These are phyloP conservation scores for Thoreauomyces humboldtii DNA, from an alignment of 192 early-diverging fungal species.

Conservation along the genomic window DNA sequence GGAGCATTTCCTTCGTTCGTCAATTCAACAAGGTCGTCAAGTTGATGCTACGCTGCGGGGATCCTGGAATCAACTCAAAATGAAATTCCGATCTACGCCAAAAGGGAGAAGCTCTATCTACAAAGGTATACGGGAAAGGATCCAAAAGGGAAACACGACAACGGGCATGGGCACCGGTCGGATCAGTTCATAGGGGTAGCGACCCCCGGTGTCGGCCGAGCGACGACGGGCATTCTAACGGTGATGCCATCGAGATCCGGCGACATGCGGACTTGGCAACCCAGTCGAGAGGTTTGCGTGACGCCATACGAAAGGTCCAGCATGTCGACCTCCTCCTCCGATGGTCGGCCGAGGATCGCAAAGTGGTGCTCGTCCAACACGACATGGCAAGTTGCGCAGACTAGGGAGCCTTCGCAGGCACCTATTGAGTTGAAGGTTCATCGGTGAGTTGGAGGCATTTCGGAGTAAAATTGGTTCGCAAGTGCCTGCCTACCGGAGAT, in stretches of 20 bases:
- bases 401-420: conserved; percentile 93
- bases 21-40: too few relatives aligned
- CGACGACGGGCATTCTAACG: conserved; percentile 82
- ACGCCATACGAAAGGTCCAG: conserved; percentile 94
- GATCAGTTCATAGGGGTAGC: too few relatives aligned
- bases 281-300: conserved; percentile 91
- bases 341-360: conserved; percentile 84
- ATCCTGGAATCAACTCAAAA: too few relatives aligned
- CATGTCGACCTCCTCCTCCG: conserved; percentile 99
- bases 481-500: background rate
- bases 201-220: too few relatives aligned
- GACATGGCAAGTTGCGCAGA: conserved; percentile 94
- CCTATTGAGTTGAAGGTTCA: conserved; percentile 35
- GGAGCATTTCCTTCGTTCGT: too few relatives aligned
- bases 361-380: conserved; percentile 79
- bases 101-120: too few relatives aligned
- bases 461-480: background rate
- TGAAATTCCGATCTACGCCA: too few relatives aligned
- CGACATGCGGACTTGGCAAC: conserved; percentile 86
- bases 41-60: too few relatives aligned
- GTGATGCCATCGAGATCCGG: conserved; percentile 86
- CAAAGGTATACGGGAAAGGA: too few relatives aligned
- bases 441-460: background rate
- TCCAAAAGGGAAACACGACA: too few relatives aligned
- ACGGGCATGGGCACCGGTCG: too few relatives aligned